Conservation (phyloP, 2,329 filamentous ascomycete genomes). For the Fonsecaea erecta region DNA sequence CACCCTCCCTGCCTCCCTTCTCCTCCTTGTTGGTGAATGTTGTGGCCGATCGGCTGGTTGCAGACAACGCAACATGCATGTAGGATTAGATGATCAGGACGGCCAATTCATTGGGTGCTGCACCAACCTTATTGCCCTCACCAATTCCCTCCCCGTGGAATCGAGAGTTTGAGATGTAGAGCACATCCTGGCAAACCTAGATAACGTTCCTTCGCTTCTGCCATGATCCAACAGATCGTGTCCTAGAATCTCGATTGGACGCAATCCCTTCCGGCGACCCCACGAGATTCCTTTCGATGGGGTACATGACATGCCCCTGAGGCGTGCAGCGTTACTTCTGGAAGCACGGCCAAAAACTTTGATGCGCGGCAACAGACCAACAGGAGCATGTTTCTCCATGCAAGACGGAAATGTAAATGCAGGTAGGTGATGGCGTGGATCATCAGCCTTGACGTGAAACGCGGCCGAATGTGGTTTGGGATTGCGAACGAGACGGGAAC, state of each 20-base stretch:
- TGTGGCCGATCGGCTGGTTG: not conserved
- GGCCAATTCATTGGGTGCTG: not conserved
- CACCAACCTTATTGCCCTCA: not conserved
- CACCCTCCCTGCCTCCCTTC: not conserved
- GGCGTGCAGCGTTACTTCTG: slow-evolving; percentile 1
- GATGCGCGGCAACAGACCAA: not conserved
- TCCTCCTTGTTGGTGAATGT: not conserved
- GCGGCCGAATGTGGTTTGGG: not conserved
- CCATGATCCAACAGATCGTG: not conserved
- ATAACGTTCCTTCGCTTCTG: not conserved
- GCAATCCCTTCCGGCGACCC: not conserved
- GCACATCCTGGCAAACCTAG: not conserved
- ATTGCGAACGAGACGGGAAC: not conserved
- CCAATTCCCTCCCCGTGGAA: not conserved
- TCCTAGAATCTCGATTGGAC: not conserved
- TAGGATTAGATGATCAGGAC: not conserved
- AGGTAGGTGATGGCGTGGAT: not conserved
- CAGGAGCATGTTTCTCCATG: not conserved
- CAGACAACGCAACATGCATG: not conserved
- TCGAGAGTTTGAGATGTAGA: not conserved
- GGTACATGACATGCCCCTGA: not conserved
- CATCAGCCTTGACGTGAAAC: slow-evolving; percentile 3
- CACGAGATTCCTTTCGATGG: not conserved
- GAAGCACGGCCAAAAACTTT: not conserved
- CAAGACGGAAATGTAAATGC: not conserved